phyloP scores from a whole-genome alignment of 1,139 yeast genomes.

The Candida tetrigidarum region DNA sequence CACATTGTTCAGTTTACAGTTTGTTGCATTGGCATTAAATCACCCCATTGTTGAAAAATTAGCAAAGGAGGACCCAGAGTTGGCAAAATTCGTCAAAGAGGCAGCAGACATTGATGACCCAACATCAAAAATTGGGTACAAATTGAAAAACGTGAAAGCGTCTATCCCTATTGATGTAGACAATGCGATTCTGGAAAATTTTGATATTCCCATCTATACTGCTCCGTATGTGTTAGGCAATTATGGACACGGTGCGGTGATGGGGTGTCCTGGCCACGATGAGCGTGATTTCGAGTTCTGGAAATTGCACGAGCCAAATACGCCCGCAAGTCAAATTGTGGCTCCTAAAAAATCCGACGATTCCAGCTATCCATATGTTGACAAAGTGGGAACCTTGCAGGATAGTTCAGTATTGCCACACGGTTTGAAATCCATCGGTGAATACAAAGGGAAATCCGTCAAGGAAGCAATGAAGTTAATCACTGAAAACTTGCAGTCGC shows the following conservation, averaged over 20 bases:
- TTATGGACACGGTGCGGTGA: constrained; percentile 92
- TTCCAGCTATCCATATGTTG: constrained; percentile 45
- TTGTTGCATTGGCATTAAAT: constrained; percentile 72
- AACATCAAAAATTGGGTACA: constrained; percentile 68
- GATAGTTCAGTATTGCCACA: constrained; percentile 27
- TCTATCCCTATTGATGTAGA: constrained; percentile 60
- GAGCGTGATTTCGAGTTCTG: constrained; percentile 82
- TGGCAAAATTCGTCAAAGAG: constrained; percentile 49
- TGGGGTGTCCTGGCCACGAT: constrained; percentile 99
- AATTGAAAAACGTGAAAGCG: constrained; percentile 49
- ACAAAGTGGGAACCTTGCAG: constrained; percentile 57
- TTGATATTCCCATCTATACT: constrained; percentile 70
- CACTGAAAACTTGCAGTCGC: constrained; percentile 40
- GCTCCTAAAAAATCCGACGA: constrained; percentile 34
- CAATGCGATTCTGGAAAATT: constrained; percentile 21
- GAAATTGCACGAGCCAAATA: constrained; percentile 58
- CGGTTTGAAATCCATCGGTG: constrained; percentile 45
- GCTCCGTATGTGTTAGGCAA: constrained; percentile 88
- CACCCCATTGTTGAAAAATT: constrained; percentile 60
- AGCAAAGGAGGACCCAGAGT: constrained; percentile 37
- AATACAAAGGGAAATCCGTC: constrained; percentile 52
- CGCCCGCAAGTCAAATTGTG: constrained; percentile 47
- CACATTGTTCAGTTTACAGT: constrained; percentile 82
- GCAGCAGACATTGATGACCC: constrained; percentile 43
- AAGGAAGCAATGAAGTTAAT: constrained; percentile 58